Evolutionary conservation across 257 asterid species (phyloP), one percentile per base, ranked within the genome.

Genomic region (Paulownia fortunei): DNA sequence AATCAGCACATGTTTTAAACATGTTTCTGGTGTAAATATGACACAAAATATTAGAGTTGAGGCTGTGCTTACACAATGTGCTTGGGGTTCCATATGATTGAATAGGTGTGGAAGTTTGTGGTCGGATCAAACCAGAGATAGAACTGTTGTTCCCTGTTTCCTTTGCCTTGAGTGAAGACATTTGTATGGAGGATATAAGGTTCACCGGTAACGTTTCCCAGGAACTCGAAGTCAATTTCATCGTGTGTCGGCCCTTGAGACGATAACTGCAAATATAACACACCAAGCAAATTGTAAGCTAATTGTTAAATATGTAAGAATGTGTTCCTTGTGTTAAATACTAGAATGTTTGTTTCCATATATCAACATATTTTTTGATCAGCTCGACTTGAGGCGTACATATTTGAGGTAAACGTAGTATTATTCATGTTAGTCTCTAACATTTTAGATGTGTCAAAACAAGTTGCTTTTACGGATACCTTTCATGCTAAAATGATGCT

Each of bases 81-180:
- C 4, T 86, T 85, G 26, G 85, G 83, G 37, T 81, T 93, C 98
- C 98, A 93, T 21, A 78, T 79, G 82, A 93, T 79, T 3, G 98
- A 88, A 76, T 93, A 91, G 23, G 96, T 88, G 85, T 93, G 98
- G 84, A 91, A 93, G 58, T 91, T 88, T 47, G 76, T 87, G 74
- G 98, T 91, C 10, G 97, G 97, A 77, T 93, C 97, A 56, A 93
- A 93, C 98, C 98, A 93, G 1, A 91, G 94, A 19, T 91, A 84
- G 79, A 93, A 93, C 21, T 93, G 98, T 55, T 93, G 98, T 73
- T 93, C 97, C 70, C 94, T 86, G 75, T 84, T 84, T 6, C 98
- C 98, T 27, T 86, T 89, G 61, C 97, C 98, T 83, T 85, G 93
- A 13, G 91, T 76, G 61, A 27, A 93, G 16, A 91, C 89, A 70